A percentile compares a stretch with the other conserved stretches of the same genome.
Conservation (phyloP, 2,329 filamentous ascomycete genomes). For the Penicillium sclerotigenum region DNA sequence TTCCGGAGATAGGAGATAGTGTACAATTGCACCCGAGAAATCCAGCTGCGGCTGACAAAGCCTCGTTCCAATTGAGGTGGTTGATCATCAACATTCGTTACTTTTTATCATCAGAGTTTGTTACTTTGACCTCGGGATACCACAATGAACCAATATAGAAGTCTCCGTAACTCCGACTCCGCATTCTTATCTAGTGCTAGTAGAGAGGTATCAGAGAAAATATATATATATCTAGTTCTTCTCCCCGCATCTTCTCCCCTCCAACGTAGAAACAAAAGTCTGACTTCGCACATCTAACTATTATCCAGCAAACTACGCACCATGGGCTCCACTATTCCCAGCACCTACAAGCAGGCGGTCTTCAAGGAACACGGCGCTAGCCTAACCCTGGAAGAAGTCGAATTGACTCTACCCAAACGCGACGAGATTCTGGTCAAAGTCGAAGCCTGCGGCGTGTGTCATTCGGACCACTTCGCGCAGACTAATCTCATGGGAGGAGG, state of each 20-base stretch:
- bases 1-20: neutral
- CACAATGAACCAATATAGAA: neutral
- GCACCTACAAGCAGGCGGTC: neutral
- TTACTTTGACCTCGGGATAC: neutral
- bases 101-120: too few relatives aligned
- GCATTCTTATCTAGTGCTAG: neutral
- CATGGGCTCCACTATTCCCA: neutral
- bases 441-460: neutral
- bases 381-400: neutral
- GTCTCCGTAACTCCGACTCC: neutral
- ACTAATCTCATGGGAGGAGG: neutral
- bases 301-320: neutral
- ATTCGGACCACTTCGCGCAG: neutral
- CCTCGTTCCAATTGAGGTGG: too few relatives aligned
- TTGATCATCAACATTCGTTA: too few relatives aligned
- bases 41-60: neutral
- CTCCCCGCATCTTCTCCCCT: too few relatives aligned
- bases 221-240: neutral
- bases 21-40: neutral
- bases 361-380: neutral
- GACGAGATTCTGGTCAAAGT: neutral
- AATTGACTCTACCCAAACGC: neutral
- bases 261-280: neutral
- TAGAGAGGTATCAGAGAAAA: neutral
- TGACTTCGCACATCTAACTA: neutral